Base-by-base conservation (phyloP, 2,329 filamentous ascomycete species). In the Aspergillus cejpii region DNA sequence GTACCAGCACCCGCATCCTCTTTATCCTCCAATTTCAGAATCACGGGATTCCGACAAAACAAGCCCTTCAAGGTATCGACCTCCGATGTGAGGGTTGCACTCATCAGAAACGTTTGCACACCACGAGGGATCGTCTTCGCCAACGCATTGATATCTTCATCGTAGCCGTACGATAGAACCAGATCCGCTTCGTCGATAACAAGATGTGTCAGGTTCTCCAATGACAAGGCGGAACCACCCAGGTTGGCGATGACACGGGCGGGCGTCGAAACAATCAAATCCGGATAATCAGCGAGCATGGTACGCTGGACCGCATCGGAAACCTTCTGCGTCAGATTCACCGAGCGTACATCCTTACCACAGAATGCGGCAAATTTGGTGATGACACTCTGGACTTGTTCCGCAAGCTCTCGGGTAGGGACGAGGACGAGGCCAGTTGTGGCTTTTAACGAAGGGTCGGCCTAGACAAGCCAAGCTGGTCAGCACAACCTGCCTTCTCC, bases 151-250 rank as follows among this genome's bases (percentile, higher is more conserved):
- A 98, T 76, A 57, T 97, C 92, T 48, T 94, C 86, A 46, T 91
- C 84, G 63, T 96, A 95, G 39, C 90, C 92, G 62, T 97, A 98
- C 3, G 87, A 94, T 45, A 97, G 74, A 5, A 98, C 85, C 51
- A 98, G 69, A 62, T 98, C 92, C 2, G 91, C 90, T 70, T 98
- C 92, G 64, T 98, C 92, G 42, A 98, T 81, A 0, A 97, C 86
- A 12, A 97, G 71, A 52, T 89, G 82, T 24, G 80, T 78, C 17
- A 98, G 74, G 38, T 79, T 76, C 12, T 83, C 78, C 24, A 94
- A 71, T 1, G 81, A 80, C 39, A 97, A 72, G 0, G 83, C 78
- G 8, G 82, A 80, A 40, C 75, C 81, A 60, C 85, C 86, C 58
- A 94, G 76, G 59, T 91, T 89, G 47, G 84, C 75, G 59, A 84